phyloP scores from a whole-genome alignment of 106 monocot species.

The Ottelia alismoides region DNA sequence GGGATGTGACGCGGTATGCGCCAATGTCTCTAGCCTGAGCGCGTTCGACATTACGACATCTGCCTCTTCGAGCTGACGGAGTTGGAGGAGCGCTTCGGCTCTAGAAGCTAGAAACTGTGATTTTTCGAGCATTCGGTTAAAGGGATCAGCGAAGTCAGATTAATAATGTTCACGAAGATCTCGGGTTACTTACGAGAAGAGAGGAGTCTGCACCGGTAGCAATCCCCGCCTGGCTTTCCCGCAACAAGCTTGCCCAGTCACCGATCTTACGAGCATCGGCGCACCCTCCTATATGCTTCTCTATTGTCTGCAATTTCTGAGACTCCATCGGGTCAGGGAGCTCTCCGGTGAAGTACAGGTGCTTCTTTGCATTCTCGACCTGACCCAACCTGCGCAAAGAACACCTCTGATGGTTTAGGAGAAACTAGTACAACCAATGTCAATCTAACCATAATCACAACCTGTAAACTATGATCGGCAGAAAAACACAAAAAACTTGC shows the following conservation, averaged over 20 bases:
- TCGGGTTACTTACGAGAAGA: conserved; percentile 19
- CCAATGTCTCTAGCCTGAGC: conserved; percentile 18
- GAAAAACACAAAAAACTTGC: too few relatives aligned
- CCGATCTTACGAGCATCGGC: conserved; percentile 27
- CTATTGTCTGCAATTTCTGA: conserved; percentile 43
- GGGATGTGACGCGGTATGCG: conserved; percentile 12
- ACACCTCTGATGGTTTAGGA: too few relatives aligned
- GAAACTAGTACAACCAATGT: too few relatives aligned
- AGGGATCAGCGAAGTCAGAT: conserved; percentile 9
- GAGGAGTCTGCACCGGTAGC: conserved; percentile 54
- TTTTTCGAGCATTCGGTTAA: too few relatives aligned
- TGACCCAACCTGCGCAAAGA: conserved; percentile 44
- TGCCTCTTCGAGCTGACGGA: conserved; percentile 66
- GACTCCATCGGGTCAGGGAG: conserved; percentile 33
- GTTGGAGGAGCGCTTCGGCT: conserved; percentile 70
- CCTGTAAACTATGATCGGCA: too few relatives aligned
- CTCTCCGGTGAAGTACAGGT: conserved; percentile 19
- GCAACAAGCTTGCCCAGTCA: conserved; percentile 49
- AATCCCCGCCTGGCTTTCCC: conserved; percentile 52
- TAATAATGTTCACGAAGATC: not conserved
- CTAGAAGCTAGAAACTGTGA: conserved; percentile 56
- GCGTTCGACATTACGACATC: conserved; percentile 36
- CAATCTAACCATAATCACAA: too few relatives aligned
- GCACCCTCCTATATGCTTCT: conserved; percentile 39
- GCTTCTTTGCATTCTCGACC: conserved; percentile 46